Percentiles rank a stretch among this genome's conserved stretches.
Conservation (phyloP, 495 filamentous ascomycete species). For the Talaromyces adpressus region DNA sequence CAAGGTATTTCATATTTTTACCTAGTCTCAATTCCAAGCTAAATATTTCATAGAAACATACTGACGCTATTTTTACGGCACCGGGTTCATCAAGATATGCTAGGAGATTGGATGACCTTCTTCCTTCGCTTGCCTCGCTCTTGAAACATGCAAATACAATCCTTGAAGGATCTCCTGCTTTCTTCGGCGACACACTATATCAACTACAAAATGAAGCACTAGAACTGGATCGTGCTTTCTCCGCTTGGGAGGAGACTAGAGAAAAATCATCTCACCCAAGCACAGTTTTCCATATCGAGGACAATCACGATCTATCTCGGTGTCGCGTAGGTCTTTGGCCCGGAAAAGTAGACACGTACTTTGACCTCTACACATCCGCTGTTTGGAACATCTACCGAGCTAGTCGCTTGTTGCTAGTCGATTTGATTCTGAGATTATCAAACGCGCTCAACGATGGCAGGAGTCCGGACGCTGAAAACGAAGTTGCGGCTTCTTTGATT, state of each 20-base stretch:
- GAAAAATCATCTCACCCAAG: conserved; percentile 13
- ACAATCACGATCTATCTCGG: not conserved
- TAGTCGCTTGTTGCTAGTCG: conserved; percentile 17
- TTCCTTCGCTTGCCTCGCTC: conserved; percentile 13
- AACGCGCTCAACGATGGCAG: conserved; percentile 6
- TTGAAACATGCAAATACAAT: conserved; percentile 11
- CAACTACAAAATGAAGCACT: conserved; percentile 13
- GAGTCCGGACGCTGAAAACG: conserved; percentile 1
- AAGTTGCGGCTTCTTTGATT: conserved; percentile 8
- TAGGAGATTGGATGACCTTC: conserved; percentile 12
- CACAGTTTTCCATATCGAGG: conserved; percentile 9
- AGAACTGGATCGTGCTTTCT: conserved; percentile 9
- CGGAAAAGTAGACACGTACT: conserved; percentile 16
- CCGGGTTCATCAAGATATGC: not conserved
- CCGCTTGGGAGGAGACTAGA: conserved; percentile 14
- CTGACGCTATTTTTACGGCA: not conserved
- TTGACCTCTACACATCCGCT: conserved; percentile 20
- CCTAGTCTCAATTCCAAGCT: not conserved
- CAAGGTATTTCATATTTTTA: not conserved
- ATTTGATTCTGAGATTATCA: conserved; percentile 12
- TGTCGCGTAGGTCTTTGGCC: conserved; percentile 15
- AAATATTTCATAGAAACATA: conserved; percentile 7
- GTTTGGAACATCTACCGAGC: conserved; percentile 26
- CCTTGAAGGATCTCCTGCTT: not conserved
- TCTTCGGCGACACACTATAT: not conserved